Evolutionary conservation across 2,329 filamentous ascomycete genomes (phyloP).

Genomic region (Aspergillus eucalypticola): DNA sequence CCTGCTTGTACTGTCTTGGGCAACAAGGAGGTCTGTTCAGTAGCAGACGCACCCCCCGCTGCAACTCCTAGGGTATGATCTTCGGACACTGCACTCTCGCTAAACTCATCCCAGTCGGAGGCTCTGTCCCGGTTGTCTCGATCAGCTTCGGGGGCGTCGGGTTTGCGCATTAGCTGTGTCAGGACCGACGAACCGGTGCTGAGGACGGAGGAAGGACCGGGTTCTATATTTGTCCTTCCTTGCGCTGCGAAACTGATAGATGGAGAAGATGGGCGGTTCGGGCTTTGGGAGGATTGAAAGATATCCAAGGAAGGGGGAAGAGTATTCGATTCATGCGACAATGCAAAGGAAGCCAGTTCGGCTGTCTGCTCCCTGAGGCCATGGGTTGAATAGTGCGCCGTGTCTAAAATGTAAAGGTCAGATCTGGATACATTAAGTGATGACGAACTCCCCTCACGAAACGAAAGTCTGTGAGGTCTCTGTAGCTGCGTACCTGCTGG

Average conservation of each 20-base stretch:
- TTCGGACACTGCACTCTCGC: constrained; percentile 16
- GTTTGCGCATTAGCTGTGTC: constrained; percentile 53
- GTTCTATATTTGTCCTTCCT: constrained; percentile 17
- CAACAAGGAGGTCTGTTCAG: constrained; percentile 42
- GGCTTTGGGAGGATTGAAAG: constrained; percentile 21
- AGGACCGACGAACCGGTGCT: constrained; percentile 48
- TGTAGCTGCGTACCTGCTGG: constrained; percentile 36
- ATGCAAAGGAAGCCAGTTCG: constrained; percentile 78
- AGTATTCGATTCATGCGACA: constrained; percentile 52
- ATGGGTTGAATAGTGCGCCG: constrained; percentile 69
- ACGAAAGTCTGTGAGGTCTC: neutral
- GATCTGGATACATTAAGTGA: constrained; percentile 4
- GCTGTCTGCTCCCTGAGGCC: constrained; percentile 84
- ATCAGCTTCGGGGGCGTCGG: constrained; percentile 28
- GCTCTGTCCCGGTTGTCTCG: constrained; percentile 8
- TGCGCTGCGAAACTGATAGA: constrained; percentile 23
- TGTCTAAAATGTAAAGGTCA: constrained; percentile 55
- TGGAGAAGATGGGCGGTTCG: constrained; percentile 21
- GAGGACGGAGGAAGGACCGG: constrained; percentile 17
- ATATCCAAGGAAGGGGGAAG: constrained; percentile 34
- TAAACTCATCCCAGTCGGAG: constrained; percentile 18
- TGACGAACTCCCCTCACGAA: neutral
- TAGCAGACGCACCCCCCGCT: constrained; percentile 26
- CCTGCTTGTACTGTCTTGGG: constrained; percentile 30
- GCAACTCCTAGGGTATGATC: constrained; percentile 14